Base-by-base conservation (phyloP, 805 yeast species). In the Komagataella kurtzmanii region DNA sequence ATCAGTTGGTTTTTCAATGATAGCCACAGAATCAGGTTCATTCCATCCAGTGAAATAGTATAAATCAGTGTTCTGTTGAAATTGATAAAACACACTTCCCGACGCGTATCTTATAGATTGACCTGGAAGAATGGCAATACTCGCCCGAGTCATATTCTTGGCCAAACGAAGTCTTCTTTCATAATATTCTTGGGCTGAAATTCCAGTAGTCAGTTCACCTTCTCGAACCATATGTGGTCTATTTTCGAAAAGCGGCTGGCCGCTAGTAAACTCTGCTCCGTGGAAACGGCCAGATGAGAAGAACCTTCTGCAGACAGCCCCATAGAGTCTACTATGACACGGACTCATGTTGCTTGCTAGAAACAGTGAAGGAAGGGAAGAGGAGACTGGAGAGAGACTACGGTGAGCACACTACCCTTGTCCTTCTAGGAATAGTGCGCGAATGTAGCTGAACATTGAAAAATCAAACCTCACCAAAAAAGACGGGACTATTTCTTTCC, bases 11-110 rank as follows among this genome's bases (percentile, higher is more conserved):
- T 81, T 83, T 57, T 85, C 95, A 47, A 88, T 65, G 7, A 83
- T 64, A 55, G 79, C 77, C 55, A 83, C 76, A 0, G 95, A 79
- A 56, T 86, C 83, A 3, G 97, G 96, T 61, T 90, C 97, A 54
- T 86, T 76, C 88, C 95, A 89, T 3, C 98, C 98, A 1, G 95
- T 84, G 54, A 91, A 66, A 64, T 91, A 91, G 66, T 70, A 90
- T 18, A 93, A 71, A 62, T 93, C 89, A 51, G 86, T 91, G 62
- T 90, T 85, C 67, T 93, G 99, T 61, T 91, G 95, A 62, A 93
- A 93, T 44, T 85, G 85, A 62, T 90, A 82, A 60, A 93, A 93
- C 1, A 91, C 98, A 7, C 91, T 79, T 0, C 96, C 96, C 0
- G 97, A 82, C 7, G 96, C 87, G 65, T 72, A 88, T 62, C 87